Evolutionary conservation across 2,329 filamentous ascomycete genomes (phyloP), one percentile per base, ranked within the genome.

Genomic region (Trichoderma atroviride): DNA sequence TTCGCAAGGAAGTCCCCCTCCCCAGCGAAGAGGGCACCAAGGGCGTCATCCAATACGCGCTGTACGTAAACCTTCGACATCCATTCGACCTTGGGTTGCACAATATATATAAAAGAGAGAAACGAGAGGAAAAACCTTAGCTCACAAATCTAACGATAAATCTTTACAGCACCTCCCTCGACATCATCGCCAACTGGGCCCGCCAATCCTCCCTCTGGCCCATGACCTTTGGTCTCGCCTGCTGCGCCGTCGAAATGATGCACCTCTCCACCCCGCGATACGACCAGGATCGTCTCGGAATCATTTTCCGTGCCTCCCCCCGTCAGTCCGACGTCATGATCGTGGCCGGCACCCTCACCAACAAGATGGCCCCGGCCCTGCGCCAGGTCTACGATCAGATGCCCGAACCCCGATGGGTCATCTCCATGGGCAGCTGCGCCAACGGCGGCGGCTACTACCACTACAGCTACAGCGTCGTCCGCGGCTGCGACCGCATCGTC

Each of bases 371-470:
- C 0, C 93, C 94, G 2, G 94, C 94, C 40, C 84, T 97, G 77
- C 87, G 94, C 80, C 92, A 96, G 82, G 91, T 96, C 71, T 97
- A 97, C 83, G 94, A 97, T 81, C 94, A 97, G 85, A 97, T 97
- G 93, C 93, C 93, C 35, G 93, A 97, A 37, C 93, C 93, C 22
- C 87, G 91, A 77, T 97, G 93, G 93, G 93, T 95, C 75, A 80
- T 88, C 76, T 92, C 89, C 75, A 95, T 95, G 92, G 92, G 92
- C 14, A 92, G 89, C 76, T 95, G 92, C 79, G 92, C 92, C 71
- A 94, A 94, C 80, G 92, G 92, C 63, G 92, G 92, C 71, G 92
- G 92, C 66, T 95, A 95, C 83, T 94, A 95, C 80, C 92, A 95
- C 81, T 94, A 95, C 83, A 92, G 89, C 80, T 95, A 95, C 82